A percentile compares a stretch with the other conserved stretches of the same genome.
These are phyloP conservation scores for Ceratocystis ficicola DNA, from an alignment of 2,329 filamentous ascomycete genomes.

Conservation along the genomic window DNA sequence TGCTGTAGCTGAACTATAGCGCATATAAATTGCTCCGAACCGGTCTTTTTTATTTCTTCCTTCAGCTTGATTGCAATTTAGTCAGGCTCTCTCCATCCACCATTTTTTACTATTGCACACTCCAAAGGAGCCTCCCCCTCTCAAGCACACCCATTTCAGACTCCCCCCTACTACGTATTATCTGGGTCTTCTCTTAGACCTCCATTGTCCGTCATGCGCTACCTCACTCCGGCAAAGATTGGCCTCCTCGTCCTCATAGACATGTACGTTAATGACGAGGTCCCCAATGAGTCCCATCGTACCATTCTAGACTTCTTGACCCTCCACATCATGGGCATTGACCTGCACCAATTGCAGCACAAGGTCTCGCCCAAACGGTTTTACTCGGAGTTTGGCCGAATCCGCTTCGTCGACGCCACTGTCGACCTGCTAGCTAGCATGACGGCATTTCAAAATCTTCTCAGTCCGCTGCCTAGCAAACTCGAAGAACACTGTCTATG, in stretches of 20 bases:
- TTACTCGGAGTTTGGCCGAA: slow-evolving; percentile 24
- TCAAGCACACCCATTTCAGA: not conserved
- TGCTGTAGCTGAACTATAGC: too few relatives aligned
- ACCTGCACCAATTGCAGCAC: slow-evolving; percentile 25
- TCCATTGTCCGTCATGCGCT: slow-evolving; percentile 53
- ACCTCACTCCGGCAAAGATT: slow-evolving; percentile 79
- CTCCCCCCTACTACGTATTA: too few relatives aligned
- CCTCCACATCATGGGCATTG: slow-evolving; percentile 49
- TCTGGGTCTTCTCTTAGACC: not conserved
- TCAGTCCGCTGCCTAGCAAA: slow-evolving; percentile 38
- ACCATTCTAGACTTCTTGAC: slow-evolving; percentile 69
- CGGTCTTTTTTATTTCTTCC: too few relatives aligned
- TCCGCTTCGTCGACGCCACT: slow-evolving; percentile 39
- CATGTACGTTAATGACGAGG: slow-evolving; percentile 61
- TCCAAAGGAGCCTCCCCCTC: too few relatives aligned
- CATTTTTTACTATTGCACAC: too few relatives aligned
- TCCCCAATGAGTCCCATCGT: slow-evolving; percentile 59
- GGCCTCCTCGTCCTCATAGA: slow-evolving; percentile 68
- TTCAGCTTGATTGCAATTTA: too few relatives aligned
- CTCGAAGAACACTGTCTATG: slow-evolving; percentile 71
- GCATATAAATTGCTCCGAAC: too few relatives aligned
- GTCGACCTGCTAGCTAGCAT: slow-evolving; percentile 44
- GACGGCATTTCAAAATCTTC: slow-evolving; percentile 47
- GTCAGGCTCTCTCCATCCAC: too few relatives aligned
- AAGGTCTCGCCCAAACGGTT: slow-evolving; percentile 10